Percentiles rank a stretch among this genome's conserved stretches.
Conservation (phyloP, 2,329 filamentous ascomycete genomes). For the Neopestalotiopsis rosae region DNA sequence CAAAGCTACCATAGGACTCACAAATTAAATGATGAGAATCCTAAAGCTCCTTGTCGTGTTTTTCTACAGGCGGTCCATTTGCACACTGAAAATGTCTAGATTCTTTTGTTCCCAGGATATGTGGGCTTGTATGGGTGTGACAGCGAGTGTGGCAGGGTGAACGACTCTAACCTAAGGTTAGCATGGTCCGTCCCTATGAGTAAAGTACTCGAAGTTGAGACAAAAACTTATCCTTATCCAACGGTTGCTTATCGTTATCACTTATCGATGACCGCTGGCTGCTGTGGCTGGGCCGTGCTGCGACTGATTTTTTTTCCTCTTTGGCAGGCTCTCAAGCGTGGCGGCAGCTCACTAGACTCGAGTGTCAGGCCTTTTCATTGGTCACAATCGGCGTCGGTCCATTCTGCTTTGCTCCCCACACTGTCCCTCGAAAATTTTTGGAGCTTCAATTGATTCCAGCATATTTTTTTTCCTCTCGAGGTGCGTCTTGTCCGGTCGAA, state of each 20-base stretch:
- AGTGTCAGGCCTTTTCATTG: slow-evolving; percentile 5
- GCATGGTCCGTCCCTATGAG: too few relatives aligned
- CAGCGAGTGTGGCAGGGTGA: too few relatives aligned
- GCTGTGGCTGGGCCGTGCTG: slow-evolving; percentile 1
- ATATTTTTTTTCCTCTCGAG: slow-evolving; percentile 25
- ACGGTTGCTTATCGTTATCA: neutral
- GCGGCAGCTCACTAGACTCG: slow-evolving; percentile 12
- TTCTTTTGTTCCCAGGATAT: too few relatives aligned
- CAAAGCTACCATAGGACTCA: too few relatives aligned
- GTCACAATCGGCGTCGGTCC: neutral
- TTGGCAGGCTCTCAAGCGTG: slow-evolving; percentile 3
- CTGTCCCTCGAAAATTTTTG: slow-evolving; percentile 35
- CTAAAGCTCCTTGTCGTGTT: too few relatives aligned
- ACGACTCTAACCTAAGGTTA: too few relatives aligned
- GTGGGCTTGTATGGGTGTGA: too few relatives aligned
- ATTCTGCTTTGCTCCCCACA: slow-evolving; percentile 25
- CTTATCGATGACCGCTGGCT: neutral
- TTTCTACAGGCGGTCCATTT: too few relatives aligned
- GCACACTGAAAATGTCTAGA: too few relatives aligned
- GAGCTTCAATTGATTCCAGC: slow-evolving; percentile 28
- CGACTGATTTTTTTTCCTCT: neutral
- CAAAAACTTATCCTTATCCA: neutral
- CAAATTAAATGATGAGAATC: too few relatives aligned
- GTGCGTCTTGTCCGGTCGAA: slow-evolving; percentile 23
- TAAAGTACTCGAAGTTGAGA: neutral